These are phyloP conservation scores for Neolentinus lepideus DNA, from an alignment of 1,284 basidiomycete genomes.

Conservation along the genomic window DNA sequence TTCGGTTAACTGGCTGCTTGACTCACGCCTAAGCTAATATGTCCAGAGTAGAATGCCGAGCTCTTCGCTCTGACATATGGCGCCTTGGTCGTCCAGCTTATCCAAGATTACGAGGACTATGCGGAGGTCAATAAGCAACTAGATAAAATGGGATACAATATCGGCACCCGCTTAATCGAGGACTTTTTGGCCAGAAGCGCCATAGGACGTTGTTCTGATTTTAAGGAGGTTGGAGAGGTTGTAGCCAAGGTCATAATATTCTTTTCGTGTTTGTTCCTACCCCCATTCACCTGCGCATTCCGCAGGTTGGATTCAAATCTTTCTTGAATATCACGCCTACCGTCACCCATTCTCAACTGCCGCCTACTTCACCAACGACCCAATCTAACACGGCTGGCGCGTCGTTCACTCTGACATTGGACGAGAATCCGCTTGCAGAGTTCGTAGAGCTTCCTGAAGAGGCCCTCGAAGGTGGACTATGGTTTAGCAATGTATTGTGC, in stretches of 20 bases:
- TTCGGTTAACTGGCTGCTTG: neutral
- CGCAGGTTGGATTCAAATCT: conserved; percentile 95
- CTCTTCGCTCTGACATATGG: conserved; percentile 97
- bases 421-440: conserved; percentile 95
- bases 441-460: conserved; percentile 97
- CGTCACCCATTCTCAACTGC: conserved; percentile 61
- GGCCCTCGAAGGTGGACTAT: conserved; percentile 85
- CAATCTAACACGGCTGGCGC: conserved; percentile 32
- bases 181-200: conserved; percentile 93
- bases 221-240: conserved; percentile 91
- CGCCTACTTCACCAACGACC: conserved; percentile 26
- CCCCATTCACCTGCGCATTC: neutral
- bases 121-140: conserved; percentile 81
- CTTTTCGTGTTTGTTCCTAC: neutral
- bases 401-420: conserved; percentile 79
- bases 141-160: conserved; percentile 96
- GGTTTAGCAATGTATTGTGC: conserved; percentile 95
- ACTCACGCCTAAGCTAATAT: neutral
- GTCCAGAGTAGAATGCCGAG: conserved; percentile 78
- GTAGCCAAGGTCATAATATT: conserved; percentile 69
- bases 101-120: conserved; percentile 99
- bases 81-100: conserved; percentile 94
- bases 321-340: conserved; percentile 92
- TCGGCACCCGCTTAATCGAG: conserved; percentile 93
- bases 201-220: conserved; percentile 82